These are phyloP conservation scores for Nephromyces sp. DNA, from an alignment of 169 alveolate species.

Conservation along the genomic window DNA sequence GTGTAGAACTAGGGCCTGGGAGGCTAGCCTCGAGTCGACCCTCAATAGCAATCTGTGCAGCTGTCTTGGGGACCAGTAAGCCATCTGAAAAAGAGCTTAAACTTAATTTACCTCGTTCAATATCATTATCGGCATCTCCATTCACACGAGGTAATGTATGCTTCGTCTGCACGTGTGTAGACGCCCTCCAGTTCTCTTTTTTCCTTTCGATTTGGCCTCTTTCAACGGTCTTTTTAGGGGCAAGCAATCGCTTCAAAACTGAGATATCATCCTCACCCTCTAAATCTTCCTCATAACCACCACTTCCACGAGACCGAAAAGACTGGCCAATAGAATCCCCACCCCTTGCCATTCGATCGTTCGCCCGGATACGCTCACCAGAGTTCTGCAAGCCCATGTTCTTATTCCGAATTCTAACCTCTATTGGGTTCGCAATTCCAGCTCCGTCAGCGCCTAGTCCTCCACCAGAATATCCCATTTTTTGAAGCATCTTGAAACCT, in stretches of 20 bases:
- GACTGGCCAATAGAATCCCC: neutral
- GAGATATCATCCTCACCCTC: neutral
- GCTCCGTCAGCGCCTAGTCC: slow-evolving; percentile 33
- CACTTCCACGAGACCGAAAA: too few relatives aligned
- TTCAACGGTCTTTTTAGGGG: too few relatives aligned
- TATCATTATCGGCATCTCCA: too few relatives aligned
- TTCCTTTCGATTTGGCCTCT: neutral
- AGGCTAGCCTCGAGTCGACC: slow-evolving; percentile 8
- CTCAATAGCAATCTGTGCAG: slow-evolving; percentile 21
- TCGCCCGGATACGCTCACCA: slow-evolving; percentile 11
- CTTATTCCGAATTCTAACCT: slow-evolving; percentile 24
- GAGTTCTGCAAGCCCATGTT: slow-evolving; percentile 22
- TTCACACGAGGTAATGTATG: neutral
- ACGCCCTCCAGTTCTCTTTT: neutral
- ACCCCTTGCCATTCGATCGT: neutral
- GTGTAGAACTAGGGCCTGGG: slow-evolving; percentile 1
- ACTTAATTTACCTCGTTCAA: too few relatives aligned
- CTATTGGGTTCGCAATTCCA: slow-evolving; percentile 35
- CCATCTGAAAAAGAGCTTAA: too few relatives aligned
- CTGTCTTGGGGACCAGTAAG: slow-evolving; percentile 14
- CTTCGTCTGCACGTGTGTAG: neutral
- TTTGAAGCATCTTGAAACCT: slow-evolving; percentile 28
- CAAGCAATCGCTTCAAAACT: neutral
- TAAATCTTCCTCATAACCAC: neutral
- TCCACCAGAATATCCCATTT: slow-evolving; percentile 39